Conservation (phyloP, 306 rosid genomes). For the Pyrus pyrifolia region DNA sequence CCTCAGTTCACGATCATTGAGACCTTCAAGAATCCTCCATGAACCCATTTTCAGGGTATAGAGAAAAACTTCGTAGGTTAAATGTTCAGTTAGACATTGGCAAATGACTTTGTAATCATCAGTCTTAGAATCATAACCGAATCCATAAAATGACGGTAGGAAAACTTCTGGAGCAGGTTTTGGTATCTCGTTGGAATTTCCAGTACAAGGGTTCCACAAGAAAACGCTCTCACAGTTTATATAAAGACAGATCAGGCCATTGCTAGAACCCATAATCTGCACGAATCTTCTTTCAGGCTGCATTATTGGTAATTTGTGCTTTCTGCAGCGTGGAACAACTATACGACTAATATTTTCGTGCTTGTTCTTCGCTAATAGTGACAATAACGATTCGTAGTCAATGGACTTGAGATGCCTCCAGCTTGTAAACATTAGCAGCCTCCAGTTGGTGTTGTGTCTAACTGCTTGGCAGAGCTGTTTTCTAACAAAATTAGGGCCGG, state of each 20-base stretch:
- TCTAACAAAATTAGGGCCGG: not conserved
- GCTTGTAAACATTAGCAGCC: too few species aligned
- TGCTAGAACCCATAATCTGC: not conserved
- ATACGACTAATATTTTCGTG: too few species aligned
- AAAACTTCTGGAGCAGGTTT: not conserved
- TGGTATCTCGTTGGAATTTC: not conserved
- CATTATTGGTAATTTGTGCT: too few species aligned
- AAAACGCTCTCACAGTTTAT: not conserved
- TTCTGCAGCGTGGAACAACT: too few species aligned
- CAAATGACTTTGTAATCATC: not conserved
- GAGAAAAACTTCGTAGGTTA: too few species aligned
- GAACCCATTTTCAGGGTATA: not conserved
- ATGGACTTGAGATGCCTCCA: not conserved
- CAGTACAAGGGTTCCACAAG: not conserved
- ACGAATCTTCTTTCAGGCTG: not conserved
- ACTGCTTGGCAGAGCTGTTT: not conserved
- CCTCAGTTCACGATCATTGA: not conserved
- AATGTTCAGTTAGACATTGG: too few species aligned
- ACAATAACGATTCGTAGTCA: not conserved
- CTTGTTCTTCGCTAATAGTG: too few species aligned
- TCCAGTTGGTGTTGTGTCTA: too few species aligned
- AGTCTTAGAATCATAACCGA: not conserved
- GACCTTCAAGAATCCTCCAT: not conserved
- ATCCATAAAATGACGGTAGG: not conserved
- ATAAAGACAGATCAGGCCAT: not conserved